Conservation (phyloP, 148 eudicot genomes). For the Cornus kousa region DNA sequence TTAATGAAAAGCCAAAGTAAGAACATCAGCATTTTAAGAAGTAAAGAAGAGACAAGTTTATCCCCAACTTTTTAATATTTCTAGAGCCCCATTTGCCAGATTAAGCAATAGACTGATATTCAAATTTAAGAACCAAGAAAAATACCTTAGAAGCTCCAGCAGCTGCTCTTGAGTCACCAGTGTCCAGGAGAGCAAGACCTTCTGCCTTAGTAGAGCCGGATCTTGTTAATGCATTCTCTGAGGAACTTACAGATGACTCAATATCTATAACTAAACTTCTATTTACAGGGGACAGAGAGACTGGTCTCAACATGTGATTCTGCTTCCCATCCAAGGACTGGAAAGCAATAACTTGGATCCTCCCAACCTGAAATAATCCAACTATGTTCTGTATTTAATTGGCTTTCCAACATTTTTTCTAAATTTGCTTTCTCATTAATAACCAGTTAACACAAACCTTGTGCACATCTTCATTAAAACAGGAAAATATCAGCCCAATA, state of each 20-base stretch:
- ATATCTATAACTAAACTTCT: constrained; percentile 59
- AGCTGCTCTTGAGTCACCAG: constrained; percentile 66
- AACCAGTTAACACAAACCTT: constrained; percentile 57
- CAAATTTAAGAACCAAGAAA: background rate
- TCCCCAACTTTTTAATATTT: background rate
- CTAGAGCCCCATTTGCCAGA: background rate
- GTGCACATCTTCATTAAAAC: constrained; percentile 90
- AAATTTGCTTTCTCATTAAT: background rate
- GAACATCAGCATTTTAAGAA: constrained; percentile 4
- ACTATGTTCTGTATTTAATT: background rate
- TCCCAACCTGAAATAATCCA: constrained; percentile 62
- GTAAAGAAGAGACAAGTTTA: constrained; percentile 4
- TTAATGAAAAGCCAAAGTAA: background rate
- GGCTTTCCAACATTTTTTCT: background rate
- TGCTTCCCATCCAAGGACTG: constrained; percentile 94
- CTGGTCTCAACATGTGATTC: constrained; percentile 46
- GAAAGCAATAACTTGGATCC: constrained; percentile 97
- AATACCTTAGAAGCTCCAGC: constrained; percentile 57
- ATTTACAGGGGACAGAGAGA: constrained; percentile 57
- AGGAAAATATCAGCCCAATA: constrained; percentile 97
- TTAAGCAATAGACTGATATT: background rate
- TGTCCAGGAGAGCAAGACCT: constrained; percentile 49
- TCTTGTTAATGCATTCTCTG: constrained; percentile 52
- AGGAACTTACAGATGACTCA: constrained; percentile 71
- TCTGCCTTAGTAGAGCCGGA: constrained; percentile 51